phyloP scores from a whole-genome alignment of 108 stramenopile species.

The Phaeodactylum tricornutum region DNA sequence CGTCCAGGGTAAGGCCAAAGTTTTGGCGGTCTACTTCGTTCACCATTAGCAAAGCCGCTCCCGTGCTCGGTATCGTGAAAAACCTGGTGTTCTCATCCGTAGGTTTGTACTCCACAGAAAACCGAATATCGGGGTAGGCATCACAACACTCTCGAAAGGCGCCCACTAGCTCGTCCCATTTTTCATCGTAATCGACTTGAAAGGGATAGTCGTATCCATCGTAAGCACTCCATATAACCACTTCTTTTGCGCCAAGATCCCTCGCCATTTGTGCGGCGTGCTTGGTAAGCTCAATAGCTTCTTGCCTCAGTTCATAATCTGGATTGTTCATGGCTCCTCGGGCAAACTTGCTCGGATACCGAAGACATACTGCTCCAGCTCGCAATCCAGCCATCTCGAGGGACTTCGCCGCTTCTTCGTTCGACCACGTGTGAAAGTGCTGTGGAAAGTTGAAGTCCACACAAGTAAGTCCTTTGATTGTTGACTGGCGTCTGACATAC shows the following conservation, averaged over 20 bases:
- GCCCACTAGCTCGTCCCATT: slow-evolving; percentile 64
- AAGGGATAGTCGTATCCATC: slow-evolving; percentile 87
- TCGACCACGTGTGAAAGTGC: slow-evolving; percentile 49
- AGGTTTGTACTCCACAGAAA: slow-evolving; percentile 79
- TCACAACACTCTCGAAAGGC: slow-evolving; percentile 78
- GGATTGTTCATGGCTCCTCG: slow-evolving; percentile 80
- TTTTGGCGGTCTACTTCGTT: slow-evolving; percentile 67
- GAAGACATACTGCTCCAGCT: slow-evolving; percentile 76
- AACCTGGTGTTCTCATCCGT: slow-evolving; percentile 86
- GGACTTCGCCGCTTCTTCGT: slow-evolving; percentile 37
- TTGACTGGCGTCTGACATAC: slow-evolving; percentile 56
- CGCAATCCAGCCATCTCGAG: slow-evolving; percentile 48
- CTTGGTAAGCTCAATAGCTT: slow-evolving; percentile 69
- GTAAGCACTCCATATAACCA: slow-evolving; percentile 80
- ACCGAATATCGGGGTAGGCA: slow-evolving; percentile 67
- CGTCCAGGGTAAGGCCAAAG: slow-evolving; percentile 80
- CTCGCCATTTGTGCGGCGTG: slow-evolving; percentile 50
- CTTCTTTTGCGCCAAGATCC: slow-evolving; percentile 58
- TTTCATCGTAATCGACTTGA: slow-evolving; percentile 63
- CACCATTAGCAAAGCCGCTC: slow-evolving; percentile 59
- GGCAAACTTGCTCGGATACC: slow-evolving; percentile 73
- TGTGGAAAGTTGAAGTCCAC: slow-evolving; percentile 88
- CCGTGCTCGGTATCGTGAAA: slow-evolving; percentile 82
- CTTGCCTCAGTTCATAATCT: slow-evolving; percentile 31
- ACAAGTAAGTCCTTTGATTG: slow-evolving; percentile 55